Evolutionary conservation across 768 basidiomycete species (phyloP).

Genomic region (Leccinum barrowsii): DNA sequence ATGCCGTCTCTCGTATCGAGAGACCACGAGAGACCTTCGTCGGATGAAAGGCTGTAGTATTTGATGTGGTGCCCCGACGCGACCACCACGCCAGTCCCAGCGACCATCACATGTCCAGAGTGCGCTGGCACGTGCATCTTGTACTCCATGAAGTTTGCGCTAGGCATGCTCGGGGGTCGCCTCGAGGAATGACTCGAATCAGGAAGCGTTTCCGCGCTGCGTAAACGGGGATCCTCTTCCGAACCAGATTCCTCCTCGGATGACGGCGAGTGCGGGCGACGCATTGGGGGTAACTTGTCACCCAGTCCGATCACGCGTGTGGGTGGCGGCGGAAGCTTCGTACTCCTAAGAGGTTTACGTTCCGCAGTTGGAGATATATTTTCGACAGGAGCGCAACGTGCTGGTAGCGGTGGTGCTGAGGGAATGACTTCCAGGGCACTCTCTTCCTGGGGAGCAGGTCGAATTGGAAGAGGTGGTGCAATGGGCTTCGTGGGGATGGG

Average conservation of each 20-base stretch:
- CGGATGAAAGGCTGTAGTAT: slow-evolving; percentile 54
- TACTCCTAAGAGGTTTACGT: slow-evolving; percentile 26
- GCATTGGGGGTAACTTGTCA: slow-evolving; percentile 64
- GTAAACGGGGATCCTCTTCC: slow-evolving; percentile 53
- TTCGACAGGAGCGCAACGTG: slow-evolving; percentile 30
- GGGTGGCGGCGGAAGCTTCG: slow-evolving; percentile 65
- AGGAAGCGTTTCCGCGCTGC: slow-evolving; percentile 53
- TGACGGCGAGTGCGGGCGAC: slow-evolving; percentile 41
- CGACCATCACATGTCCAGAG: slow-evolving; percentile 49
- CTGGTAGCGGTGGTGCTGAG: slow-evolving; percentile 33
- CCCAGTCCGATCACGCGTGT: slow-evolving; percentile 68
- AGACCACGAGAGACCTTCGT: slow-evolving; percentile 42
- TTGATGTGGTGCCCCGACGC: slow-evolving; percentile 56
- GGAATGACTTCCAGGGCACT: neutral
- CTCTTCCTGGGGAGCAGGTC: slow-evolving; percentile 16
- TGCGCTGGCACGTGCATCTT: slow-evolving; percentile 55
- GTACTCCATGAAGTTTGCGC: slow-evolving; percentile 37
- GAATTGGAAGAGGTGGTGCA: slow-evolving; percentile 43
- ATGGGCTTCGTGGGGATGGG: slow-evolving; percentile 18
- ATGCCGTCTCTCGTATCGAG: slow-evolving; percentile 63
- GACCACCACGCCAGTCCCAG: slow-evolving; percentile 58
- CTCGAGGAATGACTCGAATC: slow-evolving; percentile 70
- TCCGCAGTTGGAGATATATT: slow-evolving; percentile 20
- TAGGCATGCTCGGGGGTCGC: slow-evolving; percentile 36
- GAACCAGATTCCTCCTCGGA: slow-evolving; percentile 56